Evolutionary conservation across 768 basidiomycete genomes (phyloP).

Genomic region (Lentinula sp.): DNA sequence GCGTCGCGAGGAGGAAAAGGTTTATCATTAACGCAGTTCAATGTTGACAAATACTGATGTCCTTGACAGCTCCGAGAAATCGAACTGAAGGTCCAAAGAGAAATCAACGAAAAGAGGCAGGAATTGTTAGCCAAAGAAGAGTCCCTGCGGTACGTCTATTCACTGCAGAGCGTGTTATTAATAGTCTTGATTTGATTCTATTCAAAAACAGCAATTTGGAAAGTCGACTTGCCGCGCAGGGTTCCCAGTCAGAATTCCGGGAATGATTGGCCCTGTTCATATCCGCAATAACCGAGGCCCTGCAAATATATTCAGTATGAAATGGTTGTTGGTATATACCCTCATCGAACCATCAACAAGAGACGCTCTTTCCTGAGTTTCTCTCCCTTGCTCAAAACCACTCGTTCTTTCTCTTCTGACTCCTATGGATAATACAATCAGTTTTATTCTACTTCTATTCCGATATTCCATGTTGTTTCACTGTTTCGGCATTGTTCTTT

Average conservation of each 20-base stretch:
- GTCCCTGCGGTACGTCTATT: conserved; percentile 64
- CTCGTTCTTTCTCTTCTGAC: not conserved
- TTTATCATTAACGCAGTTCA: conserved; percentile 15
- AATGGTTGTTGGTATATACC: conserved; percentile 2
- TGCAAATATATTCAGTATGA: not conserved
- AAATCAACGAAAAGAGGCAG: conserved; percentile 96
- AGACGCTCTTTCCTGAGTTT: not conserved
- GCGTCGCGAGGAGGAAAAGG: conserved; percentile 94
- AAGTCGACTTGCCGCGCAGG: conserved; percentile 86
- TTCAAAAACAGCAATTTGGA: conserved; percentile 64
- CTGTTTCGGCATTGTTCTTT: not conserved
- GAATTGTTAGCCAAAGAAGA: conserved; percentile 96
- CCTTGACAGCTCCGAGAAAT: conserved; percentile 80
- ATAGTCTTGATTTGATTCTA: conserved; percentile 5
- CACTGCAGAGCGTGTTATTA: not conserved
- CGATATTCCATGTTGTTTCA: conserved; percentile 1
- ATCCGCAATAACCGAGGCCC: not conserved
- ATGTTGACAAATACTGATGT: not conserved
- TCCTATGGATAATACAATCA: not conserved
- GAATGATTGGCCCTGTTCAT: conserved; percentile 27
- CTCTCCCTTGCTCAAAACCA: not conserved
- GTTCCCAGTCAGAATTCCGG: conserved; percentile 75
- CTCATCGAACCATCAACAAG: not conserved
- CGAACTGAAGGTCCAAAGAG: conserved; percentile 95
- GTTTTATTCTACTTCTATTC: not conserved